Percentiles rank a stretch among this genome's conserved stretches.
phyloP scores from a whole-genome alignment of 1,284 basidiomycete genomes.

The Cystobasidiaceae sp. region DNA sequence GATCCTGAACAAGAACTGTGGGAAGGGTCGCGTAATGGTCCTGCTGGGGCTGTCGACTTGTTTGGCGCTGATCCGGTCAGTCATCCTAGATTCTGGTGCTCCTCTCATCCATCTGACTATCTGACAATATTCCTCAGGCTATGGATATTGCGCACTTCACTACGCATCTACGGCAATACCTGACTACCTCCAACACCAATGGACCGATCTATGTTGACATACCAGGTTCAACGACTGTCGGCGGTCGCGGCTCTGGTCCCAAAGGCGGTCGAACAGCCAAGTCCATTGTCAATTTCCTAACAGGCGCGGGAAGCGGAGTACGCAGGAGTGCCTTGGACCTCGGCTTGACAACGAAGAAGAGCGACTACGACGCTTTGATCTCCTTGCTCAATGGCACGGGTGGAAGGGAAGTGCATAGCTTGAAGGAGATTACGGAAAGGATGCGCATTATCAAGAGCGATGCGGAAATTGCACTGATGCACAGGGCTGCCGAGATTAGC shows the following conservation, averaged over 20 bases:
- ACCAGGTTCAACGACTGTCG: slow-evolving; percentile 35
- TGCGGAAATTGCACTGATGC: slow-evolving; percentile 65
- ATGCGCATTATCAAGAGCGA: slow-evolving; percentile 66
- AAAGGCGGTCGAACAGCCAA: slow-evolving; percentile 32
- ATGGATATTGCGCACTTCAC: slow-evolving; percentile 46
- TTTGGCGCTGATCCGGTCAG: slow-evolving; percentile 38
- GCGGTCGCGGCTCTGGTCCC: background rate
- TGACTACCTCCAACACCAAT: slow-evolving; percentile 36
- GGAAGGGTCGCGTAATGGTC: slow-evolving; percentile 75
- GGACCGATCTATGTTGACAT: slow-evolving; percentile 49
- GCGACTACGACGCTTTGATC: slow-evolving; percentile 44
- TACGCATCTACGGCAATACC: slow-evolving; percentile 42
- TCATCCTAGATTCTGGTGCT: slow-evolving; percentile 2
- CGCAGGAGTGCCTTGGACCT: slow-evolving; percentile 14
- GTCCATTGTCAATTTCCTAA: slow-evolving; percentile 43
- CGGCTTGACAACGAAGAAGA: slow-evolving; percentile 13
- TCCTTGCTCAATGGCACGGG: slow-evolving; percentile 43
- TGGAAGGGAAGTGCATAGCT: slow-evolving; percentile 36
- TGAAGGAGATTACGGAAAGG: slow-evolving; percentile 56
- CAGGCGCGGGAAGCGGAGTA: background rate
- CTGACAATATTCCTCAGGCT: slow-evolving; percentile 40
- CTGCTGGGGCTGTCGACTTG: slow-evolving; percentile 70
- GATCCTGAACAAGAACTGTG: slow-evolving; percentile 77
- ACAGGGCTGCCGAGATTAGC: slow-evolving; percentile 67
- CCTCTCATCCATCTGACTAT: background rate